Percentiles rank a stretch among this genome's conserved stretches.
Conservation (phyloP, 495 filamentous ascomycete genomes). For the Podospora australis region DNA sequence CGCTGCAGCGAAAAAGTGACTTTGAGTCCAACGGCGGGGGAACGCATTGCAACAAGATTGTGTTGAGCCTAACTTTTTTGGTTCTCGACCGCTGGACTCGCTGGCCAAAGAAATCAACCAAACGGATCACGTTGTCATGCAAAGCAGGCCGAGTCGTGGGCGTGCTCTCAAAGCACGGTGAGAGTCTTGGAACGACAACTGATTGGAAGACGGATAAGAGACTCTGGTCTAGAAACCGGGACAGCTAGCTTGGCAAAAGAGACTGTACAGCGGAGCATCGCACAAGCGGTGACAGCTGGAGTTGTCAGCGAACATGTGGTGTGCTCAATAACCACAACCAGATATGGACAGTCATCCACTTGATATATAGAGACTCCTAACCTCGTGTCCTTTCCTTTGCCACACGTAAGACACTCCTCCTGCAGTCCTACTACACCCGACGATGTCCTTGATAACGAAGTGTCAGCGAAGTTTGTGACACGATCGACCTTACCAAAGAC, state of each 20-base stretch:
- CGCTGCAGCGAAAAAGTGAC: background rate
- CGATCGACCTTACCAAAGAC: no score
- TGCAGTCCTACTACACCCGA: no score
- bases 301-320: background rate
- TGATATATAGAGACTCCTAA: no score
- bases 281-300: constrained; percentile 4
- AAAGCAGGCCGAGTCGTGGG: constrained; percentile 9
- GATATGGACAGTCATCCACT: no score
- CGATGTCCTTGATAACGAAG: no score
- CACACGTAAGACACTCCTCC: no score
- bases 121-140: constrained; percentile 14
- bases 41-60: no score
- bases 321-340: no score
- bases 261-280: constrained; percentile 1
- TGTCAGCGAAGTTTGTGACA: no score
- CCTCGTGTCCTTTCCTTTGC: no score
- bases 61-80: background rate
- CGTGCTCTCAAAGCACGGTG: background rate
- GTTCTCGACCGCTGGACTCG: background rate
- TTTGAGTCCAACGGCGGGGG: constrained; percentile 8
- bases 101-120: constrained; percentile 12
- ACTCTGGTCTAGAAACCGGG: background rate
- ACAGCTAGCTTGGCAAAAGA: constrained; percentile 3
- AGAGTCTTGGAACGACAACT: background rate
- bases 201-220: background rate